phyloP scores from a whole-genome alignment of 306 rosid species.

The Begonia masoniana region DNA sequence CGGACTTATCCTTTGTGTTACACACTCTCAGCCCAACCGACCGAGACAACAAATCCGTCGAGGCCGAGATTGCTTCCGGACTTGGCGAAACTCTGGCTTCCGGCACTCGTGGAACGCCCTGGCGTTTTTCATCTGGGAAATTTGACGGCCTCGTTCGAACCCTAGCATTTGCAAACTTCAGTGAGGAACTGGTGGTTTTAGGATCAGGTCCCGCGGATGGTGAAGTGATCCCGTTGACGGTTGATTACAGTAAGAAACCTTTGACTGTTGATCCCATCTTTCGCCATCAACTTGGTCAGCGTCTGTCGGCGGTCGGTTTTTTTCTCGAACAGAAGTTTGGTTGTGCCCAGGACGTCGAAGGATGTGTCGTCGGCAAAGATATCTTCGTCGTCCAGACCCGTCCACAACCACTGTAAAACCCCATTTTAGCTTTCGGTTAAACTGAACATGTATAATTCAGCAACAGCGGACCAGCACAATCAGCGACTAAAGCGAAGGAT shows the following conservation, averaged over 20 bases:
- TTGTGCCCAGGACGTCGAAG: constrained; percentile 84
- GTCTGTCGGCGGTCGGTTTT: constrained; percentile 76
- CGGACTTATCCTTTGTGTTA: constrained; percentile 81
- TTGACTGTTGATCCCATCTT: constrained; percentile 55
- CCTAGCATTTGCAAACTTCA: constrained; percentile 80
- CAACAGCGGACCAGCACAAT: too few species aligned
- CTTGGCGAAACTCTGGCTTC: constrained; percentile 98
- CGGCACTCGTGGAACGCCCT: constrained; percentile 89
- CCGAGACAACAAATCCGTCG: constrained; percentile 57
- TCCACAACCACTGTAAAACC: constrained; percentile 59
- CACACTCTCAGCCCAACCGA: constrained; percentile 68
- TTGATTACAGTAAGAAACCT: constrained; percentile 86
- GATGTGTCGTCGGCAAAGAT: constrained; percentile 78
- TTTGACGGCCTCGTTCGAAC: constrained; percentile 62
- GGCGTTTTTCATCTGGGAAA: constrained; percentile 81
- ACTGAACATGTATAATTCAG: too few species aligned
- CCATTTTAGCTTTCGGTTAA: too few species aligned
- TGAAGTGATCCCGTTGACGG: constrained; percentile 64
- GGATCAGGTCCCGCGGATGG: constrained; percentile 81
- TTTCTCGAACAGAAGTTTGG: constrained; percentile 82
- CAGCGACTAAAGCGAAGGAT: too few species aligned
- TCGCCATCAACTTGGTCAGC: constrained; percentile 75
- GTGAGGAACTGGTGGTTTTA: constrained; percentile 70
- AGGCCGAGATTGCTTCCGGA: constrained; percentile 92
- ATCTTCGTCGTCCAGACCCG: constrained; percentile 80